phyloP scores from a whole-genome alignment of 169 alveolate genomes.

The Cystoisospora suis region DNA sequence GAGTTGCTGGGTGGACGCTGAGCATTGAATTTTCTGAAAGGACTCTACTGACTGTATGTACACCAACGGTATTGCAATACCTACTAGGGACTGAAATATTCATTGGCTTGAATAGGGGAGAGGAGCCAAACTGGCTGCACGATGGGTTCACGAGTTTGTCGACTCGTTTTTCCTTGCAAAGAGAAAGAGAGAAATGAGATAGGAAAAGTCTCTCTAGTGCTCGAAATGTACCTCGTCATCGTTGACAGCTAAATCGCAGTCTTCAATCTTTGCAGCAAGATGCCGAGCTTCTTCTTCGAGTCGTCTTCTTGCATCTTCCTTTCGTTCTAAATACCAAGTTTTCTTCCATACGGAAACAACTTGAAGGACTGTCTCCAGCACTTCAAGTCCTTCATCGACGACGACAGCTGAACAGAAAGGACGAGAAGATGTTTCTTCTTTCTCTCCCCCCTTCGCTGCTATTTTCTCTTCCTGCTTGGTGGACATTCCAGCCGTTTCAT shows the following conservation, averaged over 20 bases:
- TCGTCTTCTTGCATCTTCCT: slow-evolving; percentile 10
- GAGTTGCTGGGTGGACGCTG: no score
- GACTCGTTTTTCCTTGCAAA: no score
- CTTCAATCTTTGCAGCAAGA: slow-evolving; percentile 17
- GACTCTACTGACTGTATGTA: no score
- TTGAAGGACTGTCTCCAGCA: slow-evolving; percentile 41
- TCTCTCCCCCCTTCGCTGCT: background rate
- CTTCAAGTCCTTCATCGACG: background rate
- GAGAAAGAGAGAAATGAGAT: no score
- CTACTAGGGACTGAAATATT: no score
- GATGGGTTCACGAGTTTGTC: no score
- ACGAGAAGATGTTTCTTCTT: background rate
- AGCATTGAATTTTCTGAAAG: no score
- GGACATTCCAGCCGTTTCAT: no score
- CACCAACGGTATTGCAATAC: no score
- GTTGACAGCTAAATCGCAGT: background rate
- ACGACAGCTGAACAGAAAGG: background rate
- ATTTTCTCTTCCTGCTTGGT: background rate
- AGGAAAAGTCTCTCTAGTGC: no score
- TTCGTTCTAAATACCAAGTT: background rate
- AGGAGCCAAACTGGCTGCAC: no score
- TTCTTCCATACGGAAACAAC: background rate
- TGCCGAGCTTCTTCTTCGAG: slow-evolving; percentile 22
- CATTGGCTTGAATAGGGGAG: no score
- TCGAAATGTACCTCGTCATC: background rate